Evolutionary conservation across 2,329 filamentous ascomycete species (phyloP).

Genomic region (Uncinocarpus reesii): DNA sequence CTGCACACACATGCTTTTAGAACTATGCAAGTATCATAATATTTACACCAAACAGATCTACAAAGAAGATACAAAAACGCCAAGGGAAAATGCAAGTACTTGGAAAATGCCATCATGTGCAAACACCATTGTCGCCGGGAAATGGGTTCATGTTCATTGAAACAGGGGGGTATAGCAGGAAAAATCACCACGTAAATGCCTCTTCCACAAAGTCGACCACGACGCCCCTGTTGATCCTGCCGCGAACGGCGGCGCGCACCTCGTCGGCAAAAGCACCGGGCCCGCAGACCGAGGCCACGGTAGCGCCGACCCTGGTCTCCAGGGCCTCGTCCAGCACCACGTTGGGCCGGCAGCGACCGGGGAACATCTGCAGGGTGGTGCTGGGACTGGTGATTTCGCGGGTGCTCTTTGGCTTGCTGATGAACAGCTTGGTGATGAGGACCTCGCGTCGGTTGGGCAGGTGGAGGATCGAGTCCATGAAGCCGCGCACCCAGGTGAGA

Average conservation of each 20-base stretch:
- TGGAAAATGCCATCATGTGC: too few species aligned
- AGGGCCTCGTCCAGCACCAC: conserved; percentile 50
- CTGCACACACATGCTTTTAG: too few species aligned
- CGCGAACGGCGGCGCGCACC: conserved; percentile 46
- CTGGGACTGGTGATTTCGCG: conserved; percentile 48
- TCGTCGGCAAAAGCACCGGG: conserved; percentile 54
- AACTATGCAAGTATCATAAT: too few species aligned
- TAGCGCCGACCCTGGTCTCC: conserved; percentile 46
- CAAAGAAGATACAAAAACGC: too few species aligned
- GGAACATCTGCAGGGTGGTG: conserved; percentile 51
- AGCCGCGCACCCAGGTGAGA: conserved; percentile 53
- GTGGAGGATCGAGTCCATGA: conserved; percentile 55
- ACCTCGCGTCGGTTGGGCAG: conserved; percentile 50
- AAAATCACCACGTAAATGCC: conserved; percentile 50
- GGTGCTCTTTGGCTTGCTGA: conserved; percentile 48
- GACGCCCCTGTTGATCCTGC: conserved; percentile 42
- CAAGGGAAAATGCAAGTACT: too few species aligned
- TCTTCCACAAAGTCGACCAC: conserved; percentile 55
- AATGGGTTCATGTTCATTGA: too few species aligned
- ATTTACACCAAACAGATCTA: too few species aligned
- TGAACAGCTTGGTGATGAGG: conserved; percentile 51
- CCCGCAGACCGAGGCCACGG: conserved; percentile 53
- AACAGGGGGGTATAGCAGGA: neutral
- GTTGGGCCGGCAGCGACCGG: conserved; percentile 47
- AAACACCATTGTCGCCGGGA: too few species aligned